Conservation (phyloP, 139 green algal genomes). For the Asterochloris sp. region DNA sequence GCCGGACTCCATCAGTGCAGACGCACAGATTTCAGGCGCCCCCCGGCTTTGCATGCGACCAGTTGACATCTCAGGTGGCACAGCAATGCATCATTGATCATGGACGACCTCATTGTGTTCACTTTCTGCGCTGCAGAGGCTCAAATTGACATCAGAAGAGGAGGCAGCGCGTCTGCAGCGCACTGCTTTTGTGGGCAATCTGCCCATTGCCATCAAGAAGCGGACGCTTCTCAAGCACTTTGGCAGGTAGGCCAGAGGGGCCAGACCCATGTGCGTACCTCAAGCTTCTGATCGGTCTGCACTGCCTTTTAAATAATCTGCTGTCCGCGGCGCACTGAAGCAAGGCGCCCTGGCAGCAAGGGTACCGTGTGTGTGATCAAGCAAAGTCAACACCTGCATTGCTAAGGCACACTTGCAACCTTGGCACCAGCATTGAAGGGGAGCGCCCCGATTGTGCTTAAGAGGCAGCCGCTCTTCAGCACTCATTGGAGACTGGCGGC, state of each 20-base stretch:
- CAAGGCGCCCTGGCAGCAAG: background rate
- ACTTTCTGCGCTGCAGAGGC: background rate
- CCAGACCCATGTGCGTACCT: background rate
- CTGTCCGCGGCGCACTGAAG: background rate
- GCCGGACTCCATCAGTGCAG: too few species aligned
- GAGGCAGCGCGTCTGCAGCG: slow-evolving; percentile 54
- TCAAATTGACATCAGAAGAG: slow-evolving; percentile 22
- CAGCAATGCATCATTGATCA: too few species aligned
- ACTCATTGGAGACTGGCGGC: too few species aligned
- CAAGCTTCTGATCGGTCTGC: background rate
- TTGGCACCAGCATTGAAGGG: too few species aligned
- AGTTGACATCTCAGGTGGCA: too few species aligned
- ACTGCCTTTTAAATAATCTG: background rate
- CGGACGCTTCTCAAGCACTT: slow-evolving; percentile 65
- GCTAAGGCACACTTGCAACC: background rate
- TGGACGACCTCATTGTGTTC: too few species aligned
- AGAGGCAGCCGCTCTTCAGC: too few species aligned
- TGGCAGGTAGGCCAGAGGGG: slow-evolving; percentile 14
- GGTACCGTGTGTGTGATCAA: background rate
- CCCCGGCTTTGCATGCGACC: too few species aligned
- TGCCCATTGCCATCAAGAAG: slow-evolving; percentile 53
- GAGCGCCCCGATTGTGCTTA: too few species aligned
- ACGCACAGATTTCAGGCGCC: too few species aligned
- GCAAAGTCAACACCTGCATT: background rate
- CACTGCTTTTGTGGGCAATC: slow-evolving; percentile 92